Evolutionary conservation across 2,329 filamentous ascomycete species (phyloP).

Genomic region (Coniosporium tulheliwenetii): DNA sequence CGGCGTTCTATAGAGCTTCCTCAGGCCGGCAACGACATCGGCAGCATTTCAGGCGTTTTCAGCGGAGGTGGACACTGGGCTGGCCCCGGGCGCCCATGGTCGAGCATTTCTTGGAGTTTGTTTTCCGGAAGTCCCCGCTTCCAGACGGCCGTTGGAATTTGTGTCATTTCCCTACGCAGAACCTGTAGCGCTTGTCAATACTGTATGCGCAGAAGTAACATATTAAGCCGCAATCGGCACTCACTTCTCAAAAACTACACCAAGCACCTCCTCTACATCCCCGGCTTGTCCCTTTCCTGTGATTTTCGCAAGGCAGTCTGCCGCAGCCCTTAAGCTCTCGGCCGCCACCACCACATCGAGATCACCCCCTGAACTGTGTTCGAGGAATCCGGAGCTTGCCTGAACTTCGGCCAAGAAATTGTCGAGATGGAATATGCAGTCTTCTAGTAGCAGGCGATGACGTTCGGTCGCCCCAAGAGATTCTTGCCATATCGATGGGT

Average conservation of each 20-base stretch:
- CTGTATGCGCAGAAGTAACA: neutral
- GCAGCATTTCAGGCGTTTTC: no score
- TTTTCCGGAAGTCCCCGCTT: neutral
- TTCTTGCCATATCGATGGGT: constrained; percentile 61
- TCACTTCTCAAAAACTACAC: constrained; percentile 95
- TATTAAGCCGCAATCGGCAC: constrained; percentile 16
- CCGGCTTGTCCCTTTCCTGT: constrained; percentile 73
- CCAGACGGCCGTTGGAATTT: neutral
- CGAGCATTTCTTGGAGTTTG: no score
- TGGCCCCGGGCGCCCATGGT: no score
- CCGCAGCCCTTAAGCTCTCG: constrained; percentile 71
- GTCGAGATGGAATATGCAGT: constrained; percentile 56
- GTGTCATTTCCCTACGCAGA: constrained; percentile 24
- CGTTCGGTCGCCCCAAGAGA: constrained; percentile 82
- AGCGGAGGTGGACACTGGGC: no score
- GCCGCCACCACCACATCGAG: constrained; percentile 81
- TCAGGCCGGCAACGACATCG: no score
- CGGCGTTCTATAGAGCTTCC: no score
- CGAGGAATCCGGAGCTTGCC: constrained; percentile 2
- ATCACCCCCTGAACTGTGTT: constrained; percentile 21
- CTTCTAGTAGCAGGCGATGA: constrained; percentile 64
- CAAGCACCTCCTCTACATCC: constrained; percentile 89
- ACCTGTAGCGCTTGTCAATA: constrained; percentile 6
- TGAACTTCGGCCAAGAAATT: constrained; percentile 51
- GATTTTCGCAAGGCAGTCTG: constrained; percentile 66